Percentiles rank a stretch among this genome's conserved stretches.
These are phyloP conservation scores for Russula foetens DNA, from an alignment of 768 basidiomycete species.

Conservation along the genomic window DNA sequence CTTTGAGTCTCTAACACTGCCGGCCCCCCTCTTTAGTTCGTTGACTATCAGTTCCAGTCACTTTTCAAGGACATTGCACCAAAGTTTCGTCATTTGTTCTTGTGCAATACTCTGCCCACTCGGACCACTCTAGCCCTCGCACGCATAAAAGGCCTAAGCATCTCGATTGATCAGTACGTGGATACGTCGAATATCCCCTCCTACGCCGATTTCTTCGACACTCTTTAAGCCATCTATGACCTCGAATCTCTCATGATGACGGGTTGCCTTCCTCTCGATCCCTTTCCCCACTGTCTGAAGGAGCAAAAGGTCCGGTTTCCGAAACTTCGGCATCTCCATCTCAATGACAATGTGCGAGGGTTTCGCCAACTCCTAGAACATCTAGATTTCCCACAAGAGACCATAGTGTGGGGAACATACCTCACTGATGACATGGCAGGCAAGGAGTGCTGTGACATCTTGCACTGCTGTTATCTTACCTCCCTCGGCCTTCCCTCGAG, in stretches of 20 bases:
- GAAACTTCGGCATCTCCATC: neutral
- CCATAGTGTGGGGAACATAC: neutral
- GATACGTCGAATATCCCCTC: neutral
- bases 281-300: neutral
- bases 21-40: conserved; percentile 1
- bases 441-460: conserved; percentile 7
- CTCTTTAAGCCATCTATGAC: neutral
- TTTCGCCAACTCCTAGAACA: conserved; percentile 3
- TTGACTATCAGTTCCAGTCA: neutral
- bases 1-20: neutral
- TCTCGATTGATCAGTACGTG: neutral
- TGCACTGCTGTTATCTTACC: conserved; percentile 4
- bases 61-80: neutral
- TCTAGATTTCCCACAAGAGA: neutral
- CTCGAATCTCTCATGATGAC: neutral
- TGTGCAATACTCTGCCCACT: neutral
- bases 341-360: neutral
- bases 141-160: neutral
- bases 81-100: neutral
- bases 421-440: conserved; percentile 8
- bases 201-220: conserved; percentile 5
- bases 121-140: neutral
- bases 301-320: neutral
- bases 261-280: conserved; percentile 2
- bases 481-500: conserved; percentile 9